Base-by-base conservation (phyloP, 2,329 filamentous ascomycete genomes). In the Aspergillus pseudoviridinutans region DNA sequence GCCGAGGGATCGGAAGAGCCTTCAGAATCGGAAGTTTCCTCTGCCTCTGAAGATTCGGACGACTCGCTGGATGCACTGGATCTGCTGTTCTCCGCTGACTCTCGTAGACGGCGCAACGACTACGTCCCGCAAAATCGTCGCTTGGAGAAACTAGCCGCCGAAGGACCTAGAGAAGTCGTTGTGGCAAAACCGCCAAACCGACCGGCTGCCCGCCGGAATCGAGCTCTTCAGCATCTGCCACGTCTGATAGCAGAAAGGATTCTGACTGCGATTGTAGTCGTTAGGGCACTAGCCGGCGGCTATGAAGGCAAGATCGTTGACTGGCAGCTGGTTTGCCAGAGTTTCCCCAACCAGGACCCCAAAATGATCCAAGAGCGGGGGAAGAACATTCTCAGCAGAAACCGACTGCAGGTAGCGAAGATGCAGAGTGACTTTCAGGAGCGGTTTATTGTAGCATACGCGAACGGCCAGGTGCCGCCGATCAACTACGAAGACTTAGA, bases 381-480 rank as follows among this genome's bases (percentile, higher is more conserved):
- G 58, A 74, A 68, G 55, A 61, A 60, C 3, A 62, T 80, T 22
- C 63, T 74, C 20, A 69, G 62, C 42, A 74, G 67, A 57, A 70
- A 77, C 53, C 68, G 74, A 20, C 57, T 75, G 28, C 73, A 78
- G 46, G 66, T 80, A 28, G 65, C 71, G 2, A 76, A 77, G 56
- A 72, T 81, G 68, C 76, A 79, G 54, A 69, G 69, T 27, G 75
- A 79, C 56, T 79, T 82, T 58, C 78, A 80, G 55, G 72, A 76
- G 47, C 71, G 69, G 41, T 80, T 77, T 57, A 63, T 78, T 12
- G 71, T 76, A 46, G 80, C 78, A 2, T 80, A 82, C 54, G 72
- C 72, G 35, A 71, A 71, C 7, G 69, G 70, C 6, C 63, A 74
- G 49, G 73, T 81, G 2, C 78, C 79, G 8, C 61, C 61, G 2